Evolutionary conservation across 805 yeast species (phyloP).

Genomic region (Saturnispora gosingensis): DNA sequence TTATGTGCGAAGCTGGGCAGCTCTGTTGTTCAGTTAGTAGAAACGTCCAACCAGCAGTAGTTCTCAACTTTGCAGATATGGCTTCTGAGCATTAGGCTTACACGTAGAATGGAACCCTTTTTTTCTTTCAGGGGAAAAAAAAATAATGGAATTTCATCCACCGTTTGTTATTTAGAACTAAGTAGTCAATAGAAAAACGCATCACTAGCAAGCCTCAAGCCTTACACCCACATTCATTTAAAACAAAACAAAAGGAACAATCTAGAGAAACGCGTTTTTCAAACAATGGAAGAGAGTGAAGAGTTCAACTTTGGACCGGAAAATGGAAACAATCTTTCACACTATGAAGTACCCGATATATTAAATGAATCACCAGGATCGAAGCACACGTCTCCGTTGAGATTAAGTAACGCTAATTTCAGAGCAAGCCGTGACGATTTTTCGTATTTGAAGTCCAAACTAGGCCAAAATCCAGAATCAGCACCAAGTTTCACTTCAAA

Average conservation of each 20-base stretch:
- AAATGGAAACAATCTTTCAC: neutral
- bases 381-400: conserved; percentile 22
- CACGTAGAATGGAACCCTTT: neutral
- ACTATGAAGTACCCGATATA: neutral
- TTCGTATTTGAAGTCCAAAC: conserved; percentile 18
- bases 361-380: conserved; percentile 14
- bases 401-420: neutral
- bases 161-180: neutral
- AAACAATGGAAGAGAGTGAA: neutral
- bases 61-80: neutral
- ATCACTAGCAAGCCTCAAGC: neutral
- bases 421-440: conserved; percentile 20
- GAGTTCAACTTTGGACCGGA: conserved; percentile 2
- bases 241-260: neutral
- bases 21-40: conserved; percentile 21
- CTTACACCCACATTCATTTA: neutral
- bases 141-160: neutral
- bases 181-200: neutral
- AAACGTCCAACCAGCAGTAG: neutral
- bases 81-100: conserved; percentile 5
- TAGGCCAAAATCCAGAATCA: conserved; percentile 25
- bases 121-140: neutral
- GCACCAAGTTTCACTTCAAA: conserved; percentile 9
- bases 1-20: conserved; percentile 40
- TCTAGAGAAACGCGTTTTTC: neutral